phyloP scores from a whole-genome alignment of 1,139 yeast species.

The Spathaspora sp. region DNA sequence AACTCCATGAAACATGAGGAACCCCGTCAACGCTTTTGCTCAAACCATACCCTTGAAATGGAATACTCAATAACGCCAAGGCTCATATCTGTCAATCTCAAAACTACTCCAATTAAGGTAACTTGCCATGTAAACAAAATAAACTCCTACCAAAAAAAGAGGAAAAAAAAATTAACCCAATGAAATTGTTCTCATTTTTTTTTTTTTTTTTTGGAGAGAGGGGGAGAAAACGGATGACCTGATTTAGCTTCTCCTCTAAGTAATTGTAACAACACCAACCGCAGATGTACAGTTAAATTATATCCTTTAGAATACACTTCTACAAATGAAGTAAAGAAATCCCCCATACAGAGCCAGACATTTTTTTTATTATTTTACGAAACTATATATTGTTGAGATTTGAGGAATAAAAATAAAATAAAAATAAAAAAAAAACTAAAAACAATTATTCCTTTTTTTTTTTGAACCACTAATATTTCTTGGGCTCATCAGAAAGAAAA shows the following conservation, averaged over 20 bases:
- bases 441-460: neutral
- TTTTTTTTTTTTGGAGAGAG: neutral
- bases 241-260: no score
- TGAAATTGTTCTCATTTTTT: neutral
- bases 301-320: neutral
- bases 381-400: neutral
- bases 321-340: neutral
- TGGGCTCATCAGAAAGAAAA: neutral
- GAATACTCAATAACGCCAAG: no score
- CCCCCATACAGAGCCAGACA: neutral
- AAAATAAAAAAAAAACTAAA: neutral
- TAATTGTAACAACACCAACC: no score
- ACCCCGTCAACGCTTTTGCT: neutral
- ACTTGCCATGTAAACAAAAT: neutral
- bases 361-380: constrained; percentile 6
- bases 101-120: neutral
- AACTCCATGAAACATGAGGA: neutral
- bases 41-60: neutral
- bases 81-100: no score
- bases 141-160: neutral
- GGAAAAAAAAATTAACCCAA: neutral
- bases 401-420: neutral
- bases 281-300: no score
- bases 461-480: constrained; percentile 1
- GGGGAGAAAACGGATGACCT: neutral